phyloP scores from a whole-genome alignment of 257 asterid genomes.

The Przewalskia tangutica region DNA sequence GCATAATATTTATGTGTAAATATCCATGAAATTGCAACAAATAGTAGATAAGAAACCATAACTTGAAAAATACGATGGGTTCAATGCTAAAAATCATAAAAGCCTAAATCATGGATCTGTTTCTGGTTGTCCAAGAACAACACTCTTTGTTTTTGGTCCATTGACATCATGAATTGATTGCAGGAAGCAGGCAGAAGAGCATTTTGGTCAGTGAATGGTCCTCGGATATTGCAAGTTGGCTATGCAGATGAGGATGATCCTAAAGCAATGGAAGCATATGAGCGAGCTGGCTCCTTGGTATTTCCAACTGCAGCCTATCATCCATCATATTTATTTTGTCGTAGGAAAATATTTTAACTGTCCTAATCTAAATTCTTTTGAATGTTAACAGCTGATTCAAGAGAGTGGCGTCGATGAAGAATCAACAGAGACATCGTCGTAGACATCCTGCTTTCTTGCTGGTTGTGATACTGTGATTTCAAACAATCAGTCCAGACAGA shows the following conservation, averaged over 20 bases:
- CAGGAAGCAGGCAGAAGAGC: slow-evolving; percentile 95
- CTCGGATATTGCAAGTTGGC: slow-evolving; percentile 82
- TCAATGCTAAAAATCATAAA: too few species aligned
- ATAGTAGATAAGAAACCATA: too few species aligned
- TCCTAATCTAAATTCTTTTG: slow-evolving; percentile 1
- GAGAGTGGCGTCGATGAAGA: slow-evolving; percentile 40
- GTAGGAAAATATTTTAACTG: background rate
- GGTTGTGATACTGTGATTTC: background rate
- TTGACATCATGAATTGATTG: background rate
- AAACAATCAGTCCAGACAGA: background rate
- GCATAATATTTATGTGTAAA: too few species aligned
- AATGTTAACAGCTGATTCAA: slow-evolving; percentile 50
- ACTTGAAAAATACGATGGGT: too few species aligned
- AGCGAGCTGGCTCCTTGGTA: slow-evolving; percentile 94
- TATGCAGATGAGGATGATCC: slow-evolving; percentile 75
- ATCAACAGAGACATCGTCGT: slow-evolving; percentile 14
- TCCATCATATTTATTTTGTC: background rate
- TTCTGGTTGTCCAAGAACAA: background rate
- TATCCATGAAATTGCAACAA: too few species aligned
- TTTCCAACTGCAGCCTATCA: background rate
- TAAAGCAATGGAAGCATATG: slow-evolving; percentile 83
- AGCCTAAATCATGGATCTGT: too few species aligned
- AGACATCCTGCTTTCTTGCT: background rate
- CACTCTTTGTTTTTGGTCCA: background rate
- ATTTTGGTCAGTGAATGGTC: slow-evolving; percentile 92